Percentiles rank a stretch among this genome's conserved stretches.
These are phyloP conservation scores for Candida buenavistaensis DNA, from an alignment of 1,139 yeast species.

Conservation along the genomic window DNA sequence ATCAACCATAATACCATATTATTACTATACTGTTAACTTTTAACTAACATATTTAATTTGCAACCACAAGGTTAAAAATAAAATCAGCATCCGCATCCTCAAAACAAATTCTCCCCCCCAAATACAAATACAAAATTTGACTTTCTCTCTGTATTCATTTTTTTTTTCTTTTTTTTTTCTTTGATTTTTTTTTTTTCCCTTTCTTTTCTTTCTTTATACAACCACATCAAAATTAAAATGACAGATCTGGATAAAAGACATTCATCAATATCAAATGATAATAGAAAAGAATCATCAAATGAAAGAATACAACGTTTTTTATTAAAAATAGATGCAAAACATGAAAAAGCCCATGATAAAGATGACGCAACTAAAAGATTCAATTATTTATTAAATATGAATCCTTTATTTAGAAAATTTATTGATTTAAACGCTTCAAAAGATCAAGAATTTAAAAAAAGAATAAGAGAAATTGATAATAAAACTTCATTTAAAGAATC, in stretches of 20 bases:
- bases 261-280: not conserved
- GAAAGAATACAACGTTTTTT: slow-evolving; percentile 50
- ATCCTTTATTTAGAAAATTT: slow-evolving; percentile 85
- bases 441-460: slow-evolving; percentile 61
- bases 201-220: too few relatives aligned
- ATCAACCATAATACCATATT: too few relatives aligned
- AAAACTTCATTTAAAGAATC: slow-evolving; percentile 29
- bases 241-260: slow-evolving; percentile 9
- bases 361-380: slow-evolving; percentile 78
- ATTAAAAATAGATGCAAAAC: slow-evolving; percentile 50
- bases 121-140: too few relatives aligned
- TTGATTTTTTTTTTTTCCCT: slow-evolving; percentile 2
- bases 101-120: too few relatives aligned
- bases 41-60: slow-evolving; percentile 1
- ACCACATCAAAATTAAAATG: too few relatives aligned
- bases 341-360: slow-evolving; percentile 56
- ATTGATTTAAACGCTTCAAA: slow-evolving; percentile 78
- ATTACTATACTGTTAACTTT: too few relatives aligned
- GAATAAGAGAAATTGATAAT: slow-evolving; percentile 44
- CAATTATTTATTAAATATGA: slow-evolving; percentile 76
- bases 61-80: too few relatives aligned
- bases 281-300: slow-evolving; percentile 25
- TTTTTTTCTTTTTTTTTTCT: too few relatives aligned
- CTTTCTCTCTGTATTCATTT: too few relatives aligned
- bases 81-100: too few relatives aligned